These are phyloP conservation scores for Phyllosticta capitalensis DNA, from an alignment of 2,329 filamentous ascomycete genomes.

Conservation along the genomic window DNA sequence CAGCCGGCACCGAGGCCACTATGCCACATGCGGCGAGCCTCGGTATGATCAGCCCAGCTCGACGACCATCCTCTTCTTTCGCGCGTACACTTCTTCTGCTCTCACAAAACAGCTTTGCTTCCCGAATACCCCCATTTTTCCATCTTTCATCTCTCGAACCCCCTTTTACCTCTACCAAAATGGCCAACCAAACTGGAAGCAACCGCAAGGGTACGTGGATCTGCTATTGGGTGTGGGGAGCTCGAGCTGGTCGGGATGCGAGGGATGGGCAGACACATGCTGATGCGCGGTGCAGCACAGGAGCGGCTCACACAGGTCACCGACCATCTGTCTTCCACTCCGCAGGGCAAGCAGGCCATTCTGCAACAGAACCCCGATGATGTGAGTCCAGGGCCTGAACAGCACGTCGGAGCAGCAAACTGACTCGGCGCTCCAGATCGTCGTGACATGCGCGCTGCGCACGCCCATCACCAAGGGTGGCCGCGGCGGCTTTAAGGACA, in stretches of 20 bases:
- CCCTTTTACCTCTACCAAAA: conserved; percentile 13
- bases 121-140: neutral
- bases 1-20: conserved; percentile 8
- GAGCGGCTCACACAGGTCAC: conserved; percentile 51
- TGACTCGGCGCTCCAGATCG: conserved; percentile 42
- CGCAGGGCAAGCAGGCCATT: conserved; percentile 33
- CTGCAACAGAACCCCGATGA: conserved; percentile 51
- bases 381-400: conserved; percentile 21
- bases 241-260: neutral
- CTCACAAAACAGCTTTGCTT: neutral
- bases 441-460: conserved; percentile 85
- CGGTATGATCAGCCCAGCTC: conserved; percentile 12
- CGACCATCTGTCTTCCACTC: conserved; percentile 40
- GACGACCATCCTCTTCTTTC: neutral
- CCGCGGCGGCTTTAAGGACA: conserved; percentile 94
- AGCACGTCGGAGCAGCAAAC: neutral
- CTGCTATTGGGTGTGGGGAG: neutral
- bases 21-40: conserved; percentile 13
- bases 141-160: neutral
- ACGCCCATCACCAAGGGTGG: conserved; percentile 89
- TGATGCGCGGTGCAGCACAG: conserved; percentile 33
- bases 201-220: conserved; percentile 10
- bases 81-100: neutral
- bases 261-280: neutral
- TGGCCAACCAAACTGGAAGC: conserved; percentile 30